phyloP scores from a whole-genome alignment of 192 early-diverging fungal genomes.

The Mortierella claussenii region DNA sequence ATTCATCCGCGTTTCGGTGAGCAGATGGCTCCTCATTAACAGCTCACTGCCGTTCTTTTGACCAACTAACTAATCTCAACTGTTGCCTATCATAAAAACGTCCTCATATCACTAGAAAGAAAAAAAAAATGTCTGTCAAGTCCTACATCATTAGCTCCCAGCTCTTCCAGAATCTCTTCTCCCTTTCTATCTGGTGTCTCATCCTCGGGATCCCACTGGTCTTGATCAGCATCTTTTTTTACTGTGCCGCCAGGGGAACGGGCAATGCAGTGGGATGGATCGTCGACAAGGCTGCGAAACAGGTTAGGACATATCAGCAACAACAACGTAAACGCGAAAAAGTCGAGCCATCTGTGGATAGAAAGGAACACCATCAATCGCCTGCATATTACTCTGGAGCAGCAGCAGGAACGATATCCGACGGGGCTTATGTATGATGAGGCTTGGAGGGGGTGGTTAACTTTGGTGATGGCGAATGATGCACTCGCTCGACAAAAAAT shows the following conservation, averaged over 20 bases:
- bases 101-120: too few relatives aligned
- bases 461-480: too few relatives aligned
- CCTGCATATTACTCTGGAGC: background rate
- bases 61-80: too few relatives aligned
- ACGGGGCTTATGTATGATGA: too few relatives aligned
- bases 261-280: slow-evolving; percentile 33
- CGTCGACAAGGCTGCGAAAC: slow-evolving; percentile 43
- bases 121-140: slow-evolving; percentile 27
- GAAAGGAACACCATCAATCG: background rate
- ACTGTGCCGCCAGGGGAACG: slow-evolving; percentile 35
- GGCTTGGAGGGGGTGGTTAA: too few relatives aligned
- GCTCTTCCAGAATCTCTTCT: slow-evolving; percentile 31
- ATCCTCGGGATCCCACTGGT: slow-evolving; percentile 25
- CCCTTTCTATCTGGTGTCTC: slow-evolving; percentile 28
- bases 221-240: slow-evolving; percentile 8
- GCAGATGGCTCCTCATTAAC: too few relatives aligned
- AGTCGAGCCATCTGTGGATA: slow-evolving; percentile 8
- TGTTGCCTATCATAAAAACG: too few relatives aligned
- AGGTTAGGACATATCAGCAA: slow-evolving; percentile 28
- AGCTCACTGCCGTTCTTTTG: too few relatives aligned
- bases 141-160: slow-evolving; percentile 14
- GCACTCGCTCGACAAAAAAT: background rate
- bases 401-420: background rate
- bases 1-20: too few relatives aligned
- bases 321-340: slow-evolving; percentile 38